Base-by-base conservation (phyloP, 805 yeast genomes). In the Zygosaccharomyces rouxii region DNA sequence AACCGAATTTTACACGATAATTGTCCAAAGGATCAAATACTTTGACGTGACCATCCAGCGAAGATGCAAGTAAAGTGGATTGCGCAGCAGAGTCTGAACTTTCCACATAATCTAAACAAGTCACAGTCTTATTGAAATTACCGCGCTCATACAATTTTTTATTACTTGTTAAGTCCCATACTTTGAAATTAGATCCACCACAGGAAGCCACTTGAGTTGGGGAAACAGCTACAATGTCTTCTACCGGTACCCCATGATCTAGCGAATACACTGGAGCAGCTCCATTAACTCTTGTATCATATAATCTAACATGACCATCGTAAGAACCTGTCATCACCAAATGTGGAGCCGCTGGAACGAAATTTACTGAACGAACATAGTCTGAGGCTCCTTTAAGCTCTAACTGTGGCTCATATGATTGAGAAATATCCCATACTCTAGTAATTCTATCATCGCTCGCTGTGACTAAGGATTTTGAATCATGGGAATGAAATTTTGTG, bases 21-120 rank as follows among this genome's bases (percentile, higher is more conserved):
- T 79, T 77, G 19, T 84, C 77, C 23, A 78, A 70, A 33, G 87
- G 79, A 67, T 90, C 97, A 65, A 92, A 88, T 39, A 90, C 90
- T 68, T 94, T 94, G 51, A 94, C 96, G 68, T 94, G 99, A 18
- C 99, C 99, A 69, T 94, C 99, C 49, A 94, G 73, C 0, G 97
- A 89, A 14, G 98, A 97, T 2, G 96, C 97, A 26, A 94, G 71
- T 39, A 94, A 72, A 45, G 86, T 82, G 6, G 64, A 63, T 38
- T 57, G 52, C 58, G 65, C 66, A 42, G 69, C 68, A 13, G 67
- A 58, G 18, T 59, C 63, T 25, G 55, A 58, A 33, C 64, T 57
- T 35, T 62, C 62, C 28, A 66, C 60, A 40, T 66, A 64, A 43
- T 63, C 65, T 53, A 90, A 72, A 52, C 90, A 83, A 13, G 97